phyloP scores from a whole-genome alignment of 306 rosid genomes.

The Inga leiocalycina region DNA sequence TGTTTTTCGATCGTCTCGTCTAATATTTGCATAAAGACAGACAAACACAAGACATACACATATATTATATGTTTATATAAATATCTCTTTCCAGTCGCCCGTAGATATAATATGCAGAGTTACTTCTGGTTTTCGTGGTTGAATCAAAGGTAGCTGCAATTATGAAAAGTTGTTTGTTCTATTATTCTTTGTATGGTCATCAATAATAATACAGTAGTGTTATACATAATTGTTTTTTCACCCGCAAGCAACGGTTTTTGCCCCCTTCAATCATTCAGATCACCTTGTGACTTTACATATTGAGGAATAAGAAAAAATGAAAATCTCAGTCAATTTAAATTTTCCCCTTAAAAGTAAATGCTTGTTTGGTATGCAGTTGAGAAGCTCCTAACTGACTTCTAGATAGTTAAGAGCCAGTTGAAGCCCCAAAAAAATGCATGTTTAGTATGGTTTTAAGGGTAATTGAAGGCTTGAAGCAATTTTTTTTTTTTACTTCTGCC shows the following conservation, averaged over 20 bases:
- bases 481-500: no score
- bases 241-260: constrained; percentile 16
- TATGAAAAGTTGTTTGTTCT: neutral
- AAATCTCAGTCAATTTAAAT: neutral
- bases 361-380: neutral
- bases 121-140: neutral
- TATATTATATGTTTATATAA: neutral
- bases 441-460: no score
- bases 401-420: no score
- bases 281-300: neutral
- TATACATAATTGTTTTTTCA: neutral
- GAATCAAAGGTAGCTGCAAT: neutral
- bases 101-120: neutral
- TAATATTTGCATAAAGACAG: neutral
- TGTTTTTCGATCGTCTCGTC: neutral
- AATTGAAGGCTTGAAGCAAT: no score
- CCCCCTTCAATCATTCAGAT: neutral
- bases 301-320: neutral
- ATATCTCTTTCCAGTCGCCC: neutral
- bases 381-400: no score
- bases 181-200: neutral
- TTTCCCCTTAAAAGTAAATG: neutral
- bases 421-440: no score
- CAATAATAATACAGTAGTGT: constrained; percentile 13
- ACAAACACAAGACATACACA: neutral